Percentiles rank a stretch among this genome's conserved stretches.
phyloP scores from a whole-genome alignment of 495 filamentous ascomycete species.

The Daldinia childiae region DNA sequence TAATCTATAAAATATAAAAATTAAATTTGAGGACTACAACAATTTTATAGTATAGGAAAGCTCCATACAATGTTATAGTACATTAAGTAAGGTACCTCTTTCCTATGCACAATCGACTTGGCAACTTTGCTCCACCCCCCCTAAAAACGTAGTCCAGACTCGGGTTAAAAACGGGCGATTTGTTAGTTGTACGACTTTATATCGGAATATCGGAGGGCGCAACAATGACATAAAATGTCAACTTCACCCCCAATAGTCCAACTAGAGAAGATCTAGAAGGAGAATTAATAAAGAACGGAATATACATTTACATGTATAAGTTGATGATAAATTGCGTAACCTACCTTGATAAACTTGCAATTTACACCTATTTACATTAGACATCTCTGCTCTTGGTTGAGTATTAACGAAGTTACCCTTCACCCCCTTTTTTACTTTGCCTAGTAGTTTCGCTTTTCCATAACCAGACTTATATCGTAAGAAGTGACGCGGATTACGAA shows the following conservation, averaged over 20 bases:
- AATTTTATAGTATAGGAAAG: not conserved
- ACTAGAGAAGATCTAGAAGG: too few relatives aligned
- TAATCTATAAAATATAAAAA: not conserved
- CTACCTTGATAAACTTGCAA: too few relatives aligned
- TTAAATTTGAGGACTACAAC: not conserved
- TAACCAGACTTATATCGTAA: too few relatives aligned
- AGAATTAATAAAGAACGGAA: too few relatives aligned
- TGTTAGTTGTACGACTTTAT: not conserved
- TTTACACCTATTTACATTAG: too few relatives aligned
- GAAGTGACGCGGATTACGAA: too few relatives aligned
- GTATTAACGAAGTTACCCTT: too few relatives aligned
- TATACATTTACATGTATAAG: too few relatives aligned
- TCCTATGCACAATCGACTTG: conserved; percentile 1
- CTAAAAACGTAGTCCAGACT: not conserved
- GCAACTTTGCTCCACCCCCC: conserved; percentile 17
- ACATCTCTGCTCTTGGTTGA: too few relatives aligned
- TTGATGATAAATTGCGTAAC: too few relatives aligned
- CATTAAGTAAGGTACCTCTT: not conserved
- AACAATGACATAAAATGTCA: conserved; percentile 22
- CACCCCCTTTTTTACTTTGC: too few relatives aligned
- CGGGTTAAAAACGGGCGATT: not conserved
- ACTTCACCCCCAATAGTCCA: not conserved
- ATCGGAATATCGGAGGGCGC: conserved; percentile 33
- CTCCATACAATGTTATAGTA: not conserved
- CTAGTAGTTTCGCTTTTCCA: too few relatives aligned